Percentiles rank a stretch among this genome's conserved stretches.
Evolutionary conservation across 2,329 filamentous ascomycete genomes (phyloP).

Genomic region (Emydomyces testavorans): DNA sequence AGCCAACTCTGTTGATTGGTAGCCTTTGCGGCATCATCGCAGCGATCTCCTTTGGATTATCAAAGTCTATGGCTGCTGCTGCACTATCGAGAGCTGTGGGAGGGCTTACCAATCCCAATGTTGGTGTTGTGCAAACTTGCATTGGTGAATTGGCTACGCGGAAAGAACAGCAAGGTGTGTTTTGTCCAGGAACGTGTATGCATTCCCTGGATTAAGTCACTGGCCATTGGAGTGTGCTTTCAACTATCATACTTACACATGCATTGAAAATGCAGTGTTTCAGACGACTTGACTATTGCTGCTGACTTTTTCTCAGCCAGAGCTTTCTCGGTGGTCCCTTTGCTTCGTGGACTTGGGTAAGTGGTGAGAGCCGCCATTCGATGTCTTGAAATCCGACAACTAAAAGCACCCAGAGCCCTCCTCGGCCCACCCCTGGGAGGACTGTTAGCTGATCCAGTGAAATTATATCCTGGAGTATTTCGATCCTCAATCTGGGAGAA

Average conservation of each 20-base stretch:
- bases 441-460: constrained; percentile 10
- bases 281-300: neutral
- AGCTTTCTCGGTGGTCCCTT: constrained; percentile 13
- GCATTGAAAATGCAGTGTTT: no score
- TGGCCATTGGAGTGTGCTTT: no score
- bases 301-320: constrained; percentile 4
- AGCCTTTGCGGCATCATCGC: constrained; percentile 2
- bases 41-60: constrained; percentile 11
- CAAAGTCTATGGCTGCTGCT: neutral
- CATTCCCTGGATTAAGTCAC: no score
- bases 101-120: constrained; percentile 13
- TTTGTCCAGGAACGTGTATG: no score
- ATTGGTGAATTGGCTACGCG: constrained; percentile 11
- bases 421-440: constrained; percentile 12
- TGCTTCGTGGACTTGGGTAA: constrained; percentile 13
- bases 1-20: constrained; percentile 13
- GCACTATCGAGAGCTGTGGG: constrained; percentile 8
- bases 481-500: constrained; percentile 7
- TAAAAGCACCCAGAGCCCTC: constrained; percentile 1
- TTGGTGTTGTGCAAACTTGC: constrained; percentile 9
- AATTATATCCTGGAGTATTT: constrained; percentile 8
- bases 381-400: neutral
- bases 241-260: no score
- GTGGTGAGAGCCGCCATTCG: neutral
- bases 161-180: constrained; percentile 1